These are phyloP conservation scores for Gypsophila paniculata DNA, from an alignment of 179 eudicot species.

Conservation along the genomic window DNA sequence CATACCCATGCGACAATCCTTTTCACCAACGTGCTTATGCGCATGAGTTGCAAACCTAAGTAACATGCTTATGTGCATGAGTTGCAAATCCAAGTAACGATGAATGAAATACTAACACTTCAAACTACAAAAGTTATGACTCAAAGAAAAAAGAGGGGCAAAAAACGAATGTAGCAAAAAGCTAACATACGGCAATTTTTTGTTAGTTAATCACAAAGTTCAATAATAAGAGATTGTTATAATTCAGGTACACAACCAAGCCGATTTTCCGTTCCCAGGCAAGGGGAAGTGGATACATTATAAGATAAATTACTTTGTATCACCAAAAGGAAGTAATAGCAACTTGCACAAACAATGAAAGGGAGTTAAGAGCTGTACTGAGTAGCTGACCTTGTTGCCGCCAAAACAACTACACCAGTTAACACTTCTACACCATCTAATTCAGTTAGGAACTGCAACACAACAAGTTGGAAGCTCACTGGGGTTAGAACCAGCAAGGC, in stretches of 20 bases:
- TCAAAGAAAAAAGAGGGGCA: neutral
- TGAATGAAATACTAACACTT: neutral
- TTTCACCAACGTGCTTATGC: neutral
- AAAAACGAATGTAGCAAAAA: neutral
- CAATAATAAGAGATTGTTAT: neutral
- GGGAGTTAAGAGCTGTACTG: constrained; percentile 14
- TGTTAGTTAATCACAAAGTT: neutral
- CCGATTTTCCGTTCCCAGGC: neutral
- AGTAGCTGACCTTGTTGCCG: constrained; percentile 74
- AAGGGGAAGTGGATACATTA: neutral
- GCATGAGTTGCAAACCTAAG: neutral
- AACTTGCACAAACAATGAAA: neutral
- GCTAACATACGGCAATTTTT: neutral
- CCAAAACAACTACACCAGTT: constrained; percentile 94
- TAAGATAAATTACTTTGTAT: neutral
- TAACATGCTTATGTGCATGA: neutral
- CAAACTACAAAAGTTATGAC: neutral
- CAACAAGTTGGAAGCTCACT: constrained; percentile 1
- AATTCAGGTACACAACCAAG: neutral
- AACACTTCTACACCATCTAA: constrained; percentile 95
- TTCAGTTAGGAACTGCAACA: constrained; percentile 80
- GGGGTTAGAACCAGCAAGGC: constrained; percentile 6
- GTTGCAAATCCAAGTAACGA: neutral
- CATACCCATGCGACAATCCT: neutral
- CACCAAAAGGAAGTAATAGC: neutral